A percentile compares a stretch with the other conserved stretches of the same genome.
Conservation (phyloP, 2,329 filamentous ascomycete species). For the Penicillium sp. region DNA sequence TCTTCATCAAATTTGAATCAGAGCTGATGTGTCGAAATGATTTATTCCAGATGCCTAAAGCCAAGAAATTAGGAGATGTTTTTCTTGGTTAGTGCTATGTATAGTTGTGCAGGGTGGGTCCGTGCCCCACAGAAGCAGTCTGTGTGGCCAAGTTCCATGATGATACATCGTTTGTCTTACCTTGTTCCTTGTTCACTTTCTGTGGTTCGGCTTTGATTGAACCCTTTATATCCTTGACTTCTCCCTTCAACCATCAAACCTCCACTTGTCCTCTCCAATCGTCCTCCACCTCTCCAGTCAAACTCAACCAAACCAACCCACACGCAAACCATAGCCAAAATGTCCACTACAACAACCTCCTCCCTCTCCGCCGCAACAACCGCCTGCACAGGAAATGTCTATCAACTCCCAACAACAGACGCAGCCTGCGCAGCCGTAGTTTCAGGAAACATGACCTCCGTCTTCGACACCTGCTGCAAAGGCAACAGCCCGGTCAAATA, state of each 20-base stretch:
- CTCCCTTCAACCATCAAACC: neutral
- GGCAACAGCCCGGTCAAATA: slow-evolving; percentile 48
- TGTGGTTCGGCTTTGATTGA: neutral
- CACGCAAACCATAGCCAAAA: neutral
- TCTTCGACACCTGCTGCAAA: slow-evolving; percentile 51
- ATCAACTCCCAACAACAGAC: slow-evolving; percentile 47
- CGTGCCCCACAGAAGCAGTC: neutral
- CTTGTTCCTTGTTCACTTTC: neutral
- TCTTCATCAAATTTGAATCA: neutral
- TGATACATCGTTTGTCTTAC: slow-evolving; percentile 6
- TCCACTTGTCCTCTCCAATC: neutral
- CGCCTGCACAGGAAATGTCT: slow-evolving; percentile 34
- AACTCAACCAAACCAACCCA: neutral
- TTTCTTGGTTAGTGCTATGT: neutral
- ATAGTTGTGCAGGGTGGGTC: neutral
- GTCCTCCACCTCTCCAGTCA: neutral
- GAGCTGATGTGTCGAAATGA: neutral
- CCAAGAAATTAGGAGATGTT: neutral
- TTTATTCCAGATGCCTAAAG: neutral
- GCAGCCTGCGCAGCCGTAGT: slow-evolving; percentile 48
- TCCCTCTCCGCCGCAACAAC: slow-evolving; percentile 20
- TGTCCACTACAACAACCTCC: slow-evolving; percentile 13
- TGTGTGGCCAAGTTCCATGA: slow-evolving; percentile 3
- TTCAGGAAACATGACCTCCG: slow-evolving; percentile 43
- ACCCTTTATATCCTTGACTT: neutral